Percentiles rank a stretch among this genome's conserved stretches.
Evolutionary conservation across 306 rosid genomes (phyloP).

Genomic region (Cyamopsis tetragonoloba): DNA sequence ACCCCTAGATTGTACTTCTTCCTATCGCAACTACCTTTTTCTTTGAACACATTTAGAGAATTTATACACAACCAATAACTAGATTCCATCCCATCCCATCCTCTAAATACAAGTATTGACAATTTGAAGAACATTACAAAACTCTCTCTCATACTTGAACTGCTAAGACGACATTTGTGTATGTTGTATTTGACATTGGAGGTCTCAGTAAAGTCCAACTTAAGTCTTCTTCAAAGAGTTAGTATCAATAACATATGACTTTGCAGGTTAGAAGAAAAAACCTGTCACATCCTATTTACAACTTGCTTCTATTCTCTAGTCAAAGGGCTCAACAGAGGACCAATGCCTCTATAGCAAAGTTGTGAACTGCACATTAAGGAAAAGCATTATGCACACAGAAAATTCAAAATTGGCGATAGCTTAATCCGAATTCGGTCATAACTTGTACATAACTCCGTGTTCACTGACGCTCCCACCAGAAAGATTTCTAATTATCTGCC

Average conservation of each 20-base stretch:
- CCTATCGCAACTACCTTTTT: too few species aligned
- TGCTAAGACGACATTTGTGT: neutral
- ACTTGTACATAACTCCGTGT: constrained; percentile 51
- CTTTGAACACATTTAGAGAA: too few species aligned
- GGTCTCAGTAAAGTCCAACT: neutral
- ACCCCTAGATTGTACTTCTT: too few species aligned
- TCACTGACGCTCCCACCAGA: constrained; percentile 85
- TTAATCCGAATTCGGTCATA: constrained; percentile 41
- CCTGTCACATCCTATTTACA: constrained; percentile 30
- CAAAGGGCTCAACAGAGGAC: neutral
- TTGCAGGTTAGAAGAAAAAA: constrained; percentile 24
- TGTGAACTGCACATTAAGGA: constrained; percentile 14
- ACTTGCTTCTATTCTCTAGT: constrained; percentile 28
- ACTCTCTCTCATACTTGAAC: neutral
- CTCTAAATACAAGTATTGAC: neutral
- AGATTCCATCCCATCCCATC: neutral
- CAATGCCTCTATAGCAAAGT: neutral
- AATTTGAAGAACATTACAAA: constrained; percentile 14
- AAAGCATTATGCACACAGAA: constrained; percentile 8
- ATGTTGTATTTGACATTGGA: neutral
- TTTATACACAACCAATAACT: constrained; percentile 14
- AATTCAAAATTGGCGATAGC: neutral
- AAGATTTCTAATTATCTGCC: constrained; percentile 62
- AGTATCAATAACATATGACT: constrained; percentile 3
- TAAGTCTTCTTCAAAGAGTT: constrained; percentile 9